phyloP scores from a whole-genome alignment of 768 basidiomycete genomes.

The Epithele typhae region DNA sequence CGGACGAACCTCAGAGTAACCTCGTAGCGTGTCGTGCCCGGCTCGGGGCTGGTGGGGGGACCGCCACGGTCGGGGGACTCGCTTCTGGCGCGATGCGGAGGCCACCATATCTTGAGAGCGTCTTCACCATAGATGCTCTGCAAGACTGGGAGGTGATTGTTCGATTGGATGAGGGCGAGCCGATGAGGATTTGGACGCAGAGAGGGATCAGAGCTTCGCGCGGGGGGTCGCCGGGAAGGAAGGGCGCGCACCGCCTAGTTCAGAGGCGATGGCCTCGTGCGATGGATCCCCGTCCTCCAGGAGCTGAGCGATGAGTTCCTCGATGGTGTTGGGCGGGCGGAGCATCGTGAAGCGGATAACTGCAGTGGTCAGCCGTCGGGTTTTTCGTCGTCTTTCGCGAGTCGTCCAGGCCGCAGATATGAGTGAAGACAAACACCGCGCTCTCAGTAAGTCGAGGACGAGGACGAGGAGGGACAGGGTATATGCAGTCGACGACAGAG shows the following conservation, averaged over 20 bases:
- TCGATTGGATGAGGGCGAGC: constrained; percentile 10
- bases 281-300: constrained; percentile 28
- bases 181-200: background rate
- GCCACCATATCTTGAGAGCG: constrained; percentile 56
- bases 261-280: constrained; percentile 41
- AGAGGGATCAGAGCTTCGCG: constrained; percentile 17
- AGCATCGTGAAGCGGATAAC: too few relatives aligned
- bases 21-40: constrained; percentile 57
- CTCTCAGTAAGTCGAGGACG: too few relatives aligned
- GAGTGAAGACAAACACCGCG: too few relatives aligned
- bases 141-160: constrained; percentile 46
- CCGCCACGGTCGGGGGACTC: constrained; percentile 16
- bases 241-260: constrained; percentile 38
- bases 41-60: constrained; percentile 4
- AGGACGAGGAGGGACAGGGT: too few relatives aligned
- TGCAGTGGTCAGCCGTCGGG: too few relatives aligned
- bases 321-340: constrained; percentile 4
- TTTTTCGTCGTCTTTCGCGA: too few relatives aligned
- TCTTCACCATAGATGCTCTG: constrained; percentile 79
- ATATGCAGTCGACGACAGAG: too few relatives aligned
- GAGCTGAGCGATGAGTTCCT: constrained; percentile 15
- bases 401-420: too few relatives aligned
- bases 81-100: constrained; percentile 14
- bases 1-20: constrained; percentile 55
- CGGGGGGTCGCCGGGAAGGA: constrained; percentile 4